phyloP scores from a whole-genome alignment of 768 basidiomycete genomes.

The Naganishia friedmannii region DNA sequence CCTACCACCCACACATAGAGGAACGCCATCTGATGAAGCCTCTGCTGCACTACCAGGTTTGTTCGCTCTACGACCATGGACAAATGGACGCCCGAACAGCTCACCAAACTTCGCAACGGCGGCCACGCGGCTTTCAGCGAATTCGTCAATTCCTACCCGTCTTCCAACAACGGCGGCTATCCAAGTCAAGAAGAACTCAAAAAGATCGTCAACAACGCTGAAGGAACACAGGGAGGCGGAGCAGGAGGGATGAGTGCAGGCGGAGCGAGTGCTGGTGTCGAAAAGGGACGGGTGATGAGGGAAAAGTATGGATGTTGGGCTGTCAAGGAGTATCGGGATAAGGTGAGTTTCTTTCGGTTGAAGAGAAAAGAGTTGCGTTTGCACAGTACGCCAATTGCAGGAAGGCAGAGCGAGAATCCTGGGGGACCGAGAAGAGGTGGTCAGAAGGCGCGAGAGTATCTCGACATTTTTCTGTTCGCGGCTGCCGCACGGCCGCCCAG shows the following conservation, averaged over 20 bases:
- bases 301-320: slow-evolving; percentile 83
- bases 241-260: slow-evolving; percentile 52
- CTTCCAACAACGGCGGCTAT: slow-evolving; percentile 51
- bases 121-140: slow-evolving; percentile 79
- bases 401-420: too few species aligned
- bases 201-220: slow-evolving; percentile 62
- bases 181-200: slow-evolving; percentile 68
- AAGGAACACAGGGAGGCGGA: slow-evolving; percentile 42
- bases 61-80: slow-evolving; percentile 95
- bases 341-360: slow-evolving; percentile 58
- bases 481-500: too few species aligned
- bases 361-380: too few species aligned
- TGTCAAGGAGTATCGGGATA: slow-evolving; percentile 89
- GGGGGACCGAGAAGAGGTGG: too few species aligned
- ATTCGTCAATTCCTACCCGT: slow-evolving; percentile 68
- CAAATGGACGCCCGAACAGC: slow-evolving; percentile 85
- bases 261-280: slow-evolving; percentile 39
- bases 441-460: too few species aligned
- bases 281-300: slow-evolving; percentile 42
- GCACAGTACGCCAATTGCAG: too few species aligned
- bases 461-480: too few species aligned
- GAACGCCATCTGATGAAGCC: too few species aligned
- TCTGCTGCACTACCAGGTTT: slow-evolving; percentile 54
- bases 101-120: slow-evolving; percentile 77
- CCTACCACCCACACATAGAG: too few species aligned